Evolutionary conservation across 1,139 yeast genomes (phyloP).

Genomic region (Saccharomyces pastorianus): DNA sequence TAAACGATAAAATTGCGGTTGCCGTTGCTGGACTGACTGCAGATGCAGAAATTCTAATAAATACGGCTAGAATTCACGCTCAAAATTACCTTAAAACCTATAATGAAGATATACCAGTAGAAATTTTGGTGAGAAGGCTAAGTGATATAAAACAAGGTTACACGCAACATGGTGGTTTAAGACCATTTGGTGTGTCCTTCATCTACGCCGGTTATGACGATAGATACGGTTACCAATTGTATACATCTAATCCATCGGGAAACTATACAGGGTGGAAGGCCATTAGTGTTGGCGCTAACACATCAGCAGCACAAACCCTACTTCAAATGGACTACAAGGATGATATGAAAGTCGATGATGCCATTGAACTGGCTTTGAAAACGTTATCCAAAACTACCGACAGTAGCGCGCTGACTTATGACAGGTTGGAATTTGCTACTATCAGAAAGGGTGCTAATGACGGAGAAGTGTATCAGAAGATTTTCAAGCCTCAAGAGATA

Average conservation of each 20-base stretch:
- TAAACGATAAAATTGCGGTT: conserved; percentile 77
- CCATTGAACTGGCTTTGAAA: conserved; percentile 81
- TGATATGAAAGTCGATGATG: conserved; percentile 66
- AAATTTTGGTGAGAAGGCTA: conserved; percentile 74
- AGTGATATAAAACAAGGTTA: conserved; percentile 96
- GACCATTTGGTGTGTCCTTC: conserved; percentile 97
- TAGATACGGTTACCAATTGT: conserved; percentile 80
- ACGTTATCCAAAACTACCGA: conserved; percentile 94
- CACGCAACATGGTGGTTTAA: conserved; percentile 96
- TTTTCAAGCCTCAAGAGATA: conserved; percentile 75
- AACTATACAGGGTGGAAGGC: conserved; percentile 99
- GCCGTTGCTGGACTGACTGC: conserved; percentile 99
- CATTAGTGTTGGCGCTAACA: conserved; percentile 93
- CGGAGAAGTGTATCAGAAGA: conserved; percentile 54
- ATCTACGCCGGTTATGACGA: conserved; percentile 95
- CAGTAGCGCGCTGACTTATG: conserved; percentile 73
- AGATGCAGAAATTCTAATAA: conserved; percentile 87
- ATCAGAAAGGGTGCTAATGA: conserved; percentile 41
- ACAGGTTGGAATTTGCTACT: conserved; percentile 86
- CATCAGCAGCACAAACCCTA: conserved; percentile 90
- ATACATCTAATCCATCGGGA: conserved; percentile 94
- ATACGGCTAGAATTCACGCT: conserved; percentile 77
- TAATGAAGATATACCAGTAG: conserved; percentile 89
- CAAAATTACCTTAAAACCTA: conserved; percentile 79
- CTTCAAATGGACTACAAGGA: conserved; percentile 92